Base-by-base conservation (phyloP, 805 yeast species). In the Ogataea nakhonphanomensis region DNA sequence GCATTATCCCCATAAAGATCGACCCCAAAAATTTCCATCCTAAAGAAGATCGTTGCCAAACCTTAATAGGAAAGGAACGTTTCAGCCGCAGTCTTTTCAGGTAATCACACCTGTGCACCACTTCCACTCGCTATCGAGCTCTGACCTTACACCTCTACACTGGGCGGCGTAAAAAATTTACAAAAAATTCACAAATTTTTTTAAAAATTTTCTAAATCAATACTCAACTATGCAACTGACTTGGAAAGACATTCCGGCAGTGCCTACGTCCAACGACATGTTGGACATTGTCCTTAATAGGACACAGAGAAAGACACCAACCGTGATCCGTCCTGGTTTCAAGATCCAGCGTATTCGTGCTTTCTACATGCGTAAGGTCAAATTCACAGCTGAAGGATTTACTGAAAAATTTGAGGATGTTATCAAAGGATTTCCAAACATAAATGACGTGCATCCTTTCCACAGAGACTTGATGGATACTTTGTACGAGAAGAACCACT, bases 401-500 rank as follows among this genome's bases (percentile, higher is more conserved):
- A 74, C 79, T 46, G 99, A 93, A 67, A 93, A 93, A 70, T 83
- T 91, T 56, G 81, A 80, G 47, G 96, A 88, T 51, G 69, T 93
- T 44, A 69, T 91, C 38, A 73, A 77, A 37, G 95, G 95, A 8
- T 93, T 93, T 71, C 99, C 99, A 46, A 86, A 93, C 62, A 87
- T 93, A 51, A 89, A 93, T 65, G 99, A 93, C 62, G 85, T 93
- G 43, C 99, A 93, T 65, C 99, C 99, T 2, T 93, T 93, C 75
- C 98, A 93, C 69, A 77, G 98, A 64, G 99, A 93, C 69, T 74
- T 93, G 65, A 86, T 93, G 90, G 98, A 93, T 66, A 93, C 99
- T 20, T 74, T 93, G 57, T 93, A 93, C 66, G 99, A 93, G 68
- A 90, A 95, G 72, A 93, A 93, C 65, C 99, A 93, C 67, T 93